phyloP scores from a whole-genome alignment of 108 stramenopile species.

The Nitzschia palea region DNA sequence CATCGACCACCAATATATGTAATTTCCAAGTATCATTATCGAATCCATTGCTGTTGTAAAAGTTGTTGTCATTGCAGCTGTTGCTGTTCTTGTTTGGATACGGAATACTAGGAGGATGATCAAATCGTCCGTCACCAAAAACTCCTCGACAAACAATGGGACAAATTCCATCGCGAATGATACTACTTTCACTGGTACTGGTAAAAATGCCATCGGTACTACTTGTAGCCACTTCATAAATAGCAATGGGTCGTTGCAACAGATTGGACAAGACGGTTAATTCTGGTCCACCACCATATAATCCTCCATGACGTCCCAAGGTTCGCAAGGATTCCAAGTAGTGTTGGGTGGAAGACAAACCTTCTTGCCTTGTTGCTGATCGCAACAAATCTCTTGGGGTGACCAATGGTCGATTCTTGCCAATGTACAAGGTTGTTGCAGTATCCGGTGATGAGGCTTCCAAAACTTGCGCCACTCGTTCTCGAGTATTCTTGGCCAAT shows the following conservation, averaged over 20 bases:
- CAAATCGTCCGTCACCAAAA: conserved; percentile 65
- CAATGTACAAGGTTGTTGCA: conserved; percentile 45
- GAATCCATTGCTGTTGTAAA: too few species aligned
- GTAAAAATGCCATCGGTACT: neutral
- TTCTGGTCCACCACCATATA: conserved; percentile 80
- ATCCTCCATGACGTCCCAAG: conserved; percentile 54
- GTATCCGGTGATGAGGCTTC: conserved; percentile 31
- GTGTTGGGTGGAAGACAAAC: conserved; percentile 40
- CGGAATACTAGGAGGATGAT: conserved; percentile 63
- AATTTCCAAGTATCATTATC: conserved; percentile 50
- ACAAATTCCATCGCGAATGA: neutral
- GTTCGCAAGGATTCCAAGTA: conserved; percentile 49
- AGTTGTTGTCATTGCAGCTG: conserved; percentile 1
- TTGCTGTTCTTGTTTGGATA: too few species aligned
- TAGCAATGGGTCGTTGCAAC: conserved; percentile 75
- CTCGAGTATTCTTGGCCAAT: conserved; percentile 43
- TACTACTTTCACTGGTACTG: neutral
- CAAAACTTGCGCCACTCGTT: conserved; percentile 65
- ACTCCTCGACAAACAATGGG: conserved; percentile 56
- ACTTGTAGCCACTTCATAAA: conserved; percentile 52
- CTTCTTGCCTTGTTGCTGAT: conserved; percentile 57
- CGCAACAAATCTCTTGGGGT: conserved; percentile 40
- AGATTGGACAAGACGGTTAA: conserved; percentile 72
- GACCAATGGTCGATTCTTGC: conserved; percentile 16
- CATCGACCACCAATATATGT: conserved; percentile 67